Conservation (phyloP, 1,139 yeast genomes). For the Keqinozyma sinolaborantium region DNA sequence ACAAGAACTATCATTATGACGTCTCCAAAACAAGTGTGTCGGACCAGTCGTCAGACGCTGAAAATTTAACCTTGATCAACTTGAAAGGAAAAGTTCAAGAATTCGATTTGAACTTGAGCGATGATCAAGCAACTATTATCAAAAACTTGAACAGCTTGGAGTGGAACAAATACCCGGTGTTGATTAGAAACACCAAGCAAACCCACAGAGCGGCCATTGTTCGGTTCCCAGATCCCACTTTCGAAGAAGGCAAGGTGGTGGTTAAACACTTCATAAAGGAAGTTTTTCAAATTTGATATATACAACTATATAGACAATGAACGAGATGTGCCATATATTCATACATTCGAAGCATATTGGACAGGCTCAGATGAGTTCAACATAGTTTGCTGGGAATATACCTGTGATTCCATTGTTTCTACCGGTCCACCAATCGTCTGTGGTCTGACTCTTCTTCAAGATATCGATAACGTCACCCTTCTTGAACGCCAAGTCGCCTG, state of each 20-base stretch:
- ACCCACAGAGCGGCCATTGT: slow-evolving; percentile 84
- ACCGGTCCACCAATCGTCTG: slow-evolving; percentile 99
- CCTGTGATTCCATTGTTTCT: slow-evolving; percentile 79
- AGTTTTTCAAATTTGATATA: slow-evolving; percentile 15
- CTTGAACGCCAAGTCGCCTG: slow-evolving; percentile 85
- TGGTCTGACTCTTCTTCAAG: slow-evolving; percentile 77
- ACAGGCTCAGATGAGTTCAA: slow-evolving; percentile 58
- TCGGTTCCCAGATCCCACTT: slow-evolving; percentile 48
- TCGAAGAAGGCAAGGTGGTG: slow-evolving; percentile 66
- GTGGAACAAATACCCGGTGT: slow-evolving; percentile 72
- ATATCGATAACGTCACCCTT: slow-evolving; percentile 96
- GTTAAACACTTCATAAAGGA: slow-evolving; percentile 60
- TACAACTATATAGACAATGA: too few relatives aligned
- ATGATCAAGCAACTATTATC: slow-evolving; percentile 50
- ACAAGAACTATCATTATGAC: slow-evolving; percentile 16
- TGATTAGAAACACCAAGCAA: slow-evolving; percentile 60
- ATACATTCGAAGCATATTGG: slow-evolving; percentile 1
- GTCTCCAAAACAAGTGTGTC: slow-evolving; percentile 3
- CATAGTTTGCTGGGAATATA: slow-evolving; percentile 96
- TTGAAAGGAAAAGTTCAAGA: slow-evolving; percentile 15
- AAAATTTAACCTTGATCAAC: slow-evolving; percentile 10
- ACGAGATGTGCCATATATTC: too few relatives aligned
- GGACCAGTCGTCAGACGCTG: neutral
- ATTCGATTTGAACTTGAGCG: slow-evolving; percentile 36
- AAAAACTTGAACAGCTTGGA: slow-evolving; percentile 50